These are phyloP conservation scores for Parafenestella ontariensis DNA, from an alignment of 2,329 filamentous ascomycete species.

Conservation along the genomic window DNA sequence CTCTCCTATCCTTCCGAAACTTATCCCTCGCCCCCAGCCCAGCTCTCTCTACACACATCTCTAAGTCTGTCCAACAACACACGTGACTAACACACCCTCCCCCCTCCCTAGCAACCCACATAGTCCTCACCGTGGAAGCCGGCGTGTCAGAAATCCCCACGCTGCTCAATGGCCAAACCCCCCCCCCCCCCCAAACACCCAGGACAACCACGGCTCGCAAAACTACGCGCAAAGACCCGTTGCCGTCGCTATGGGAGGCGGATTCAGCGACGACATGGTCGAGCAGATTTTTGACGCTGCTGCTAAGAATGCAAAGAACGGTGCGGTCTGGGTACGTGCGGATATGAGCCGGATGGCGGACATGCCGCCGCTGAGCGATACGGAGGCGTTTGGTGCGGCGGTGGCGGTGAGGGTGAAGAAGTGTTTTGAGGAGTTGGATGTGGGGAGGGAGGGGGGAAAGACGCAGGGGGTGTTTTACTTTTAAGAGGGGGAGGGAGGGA, in stretches of 20 bases:
- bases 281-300: slow-evolving; percentile 2
- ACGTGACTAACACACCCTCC: not conserved
- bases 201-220: slow-evolving; percentile 8
- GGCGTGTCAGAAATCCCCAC: slow-evolving; percentile 13
- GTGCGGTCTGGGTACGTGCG: slow-evolving; percentile 12
- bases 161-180: slow-evolving; percentile 7
- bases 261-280: slow-evolving; percentile 8
- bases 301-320: slow-evolving; percentile 6
- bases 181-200: not conserved
- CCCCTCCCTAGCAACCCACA: slow-evolving; percentile 23
- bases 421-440: slow-evolving; percentile 5
- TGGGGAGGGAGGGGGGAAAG: slow-evolving; percentile 6
- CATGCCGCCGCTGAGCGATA: slow-evolving; percentile 11
- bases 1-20: not conserved
- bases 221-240: slow-evolving; percentile 10
- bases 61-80: too few relatives aligned
- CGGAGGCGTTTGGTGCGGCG: slow-evolving; percentile 12
- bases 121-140: slow-evolving; percentile 14
- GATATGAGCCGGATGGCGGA: not conserved
- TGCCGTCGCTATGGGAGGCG: slow-evolving; percentile 13
- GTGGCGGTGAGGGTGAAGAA: slow-evolving; percentile 10
- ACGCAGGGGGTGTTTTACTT: slow-evolving; percentile 9
- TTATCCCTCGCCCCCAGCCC: too few relatives aligned
- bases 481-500: too few relatives aligned
- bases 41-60: too few relatives aligned